phyloP scores from a whole-genome alignment of 805 yeast species.

The Lachancea dasiensis region DNA sequence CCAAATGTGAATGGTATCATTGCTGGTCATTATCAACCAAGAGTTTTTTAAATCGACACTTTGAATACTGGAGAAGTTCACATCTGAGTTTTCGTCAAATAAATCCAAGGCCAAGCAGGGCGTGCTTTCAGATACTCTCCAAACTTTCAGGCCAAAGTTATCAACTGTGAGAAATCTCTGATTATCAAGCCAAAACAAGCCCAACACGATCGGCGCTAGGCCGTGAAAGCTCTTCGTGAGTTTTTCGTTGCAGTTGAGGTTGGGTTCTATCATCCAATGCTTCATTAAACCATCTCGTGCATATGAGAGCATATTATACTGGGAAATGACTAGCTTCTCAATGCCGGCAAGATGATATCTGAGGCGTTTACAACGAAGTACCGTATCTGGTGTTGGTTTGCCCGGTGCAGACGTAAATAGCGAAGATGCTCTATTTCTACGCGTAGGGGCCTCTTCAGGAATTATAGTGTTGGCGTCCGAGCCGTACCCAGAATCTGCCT shows the following conservation, averaged over 20 bases:
- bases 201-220: constrained; percentile 13
- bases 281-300: constrained; percentile 10
- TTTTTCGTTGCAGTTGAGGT: constrained; percentile 12
- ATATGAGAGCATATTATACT: constrained; percentile 10
- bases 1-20: constrained; percentile 14
- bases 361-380: constrained; percentile 8
- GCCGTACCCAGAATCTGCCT: not conserved
- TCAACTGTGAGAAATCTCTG: constrained; percentile 19
- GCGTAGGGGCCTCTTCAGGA: constrained; percentile 2
- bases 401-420: constrained; percentile 9
- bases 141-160: constrained; percentile 19
- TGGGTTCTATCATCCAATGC: constrained; percentile 15
- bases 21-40: constrained; percentile 22
- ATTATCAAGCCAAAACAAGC: constrained; percentile 24
- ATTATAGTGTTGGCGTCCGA: constrained; percentile 7
- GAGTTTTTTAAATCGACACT: constrained; percentile 26
- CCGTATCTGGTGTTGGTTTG: not conserved
- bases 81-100: constrained; percentile 10
- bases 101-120: constrained; percentile 14
- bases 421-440: constrained; percentile 10
- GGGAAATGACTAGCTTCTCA: constrained; percentile 8
- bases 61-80: constrained; percentile 14
- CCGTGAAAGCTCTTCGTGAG: constrained; percentile 16
- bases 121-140: constrained; percentile 12
- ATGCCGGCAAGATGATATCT: constrained; percentile 10